Percentiles rank a stretch among this genome's conserved stretches.
These are phyloP conservation scores for Fusarium begoniae DNA, from an alignment of 2,329 filamentous ascomycete genomes.

Conservation along the genomic window DNA sequence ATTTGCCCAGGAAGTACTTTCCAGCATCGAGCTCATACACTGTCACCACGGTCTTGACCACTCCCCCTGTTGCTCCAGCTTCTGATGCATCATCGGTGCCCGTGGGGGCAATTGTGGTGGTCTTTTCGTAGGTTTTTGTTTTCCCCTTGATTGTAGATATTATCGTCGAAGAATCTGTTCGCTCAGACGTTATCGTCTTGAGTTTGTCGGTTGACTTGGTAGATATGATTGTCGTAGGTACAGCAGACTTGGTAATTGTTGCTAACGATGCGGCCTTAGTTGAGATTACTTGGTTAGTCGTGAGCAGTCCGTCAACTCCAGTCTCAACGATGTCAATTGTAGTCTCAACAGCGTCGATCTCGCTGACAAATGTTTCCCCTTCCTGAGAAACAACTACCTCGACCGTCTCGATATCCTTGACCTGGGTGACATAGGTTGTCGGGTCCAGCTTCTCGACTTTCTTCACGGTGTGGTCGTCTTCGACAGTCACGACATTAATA, in stretches of 20 bases:
- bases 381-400: conserved; percentile 21
- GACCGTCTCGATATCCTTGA: conserved; percentile 29
- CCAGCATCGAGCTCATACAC: conserved; percentile 34
- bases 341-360: conserved; percentile 18
- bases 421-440: conserved; percentile 33
- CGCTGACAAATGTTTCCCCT: conserved; percentile 22
- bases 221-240: conserved; percentile 29
- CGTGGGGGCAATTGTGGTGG: conserved; percentile 25
- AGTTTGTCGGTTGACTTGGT: conserved; percentile 16
- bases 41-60: conserved; percentile 13
- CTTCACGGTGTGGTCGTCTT: conserved; percentile 35
- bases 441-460: conserved; percentile 36
- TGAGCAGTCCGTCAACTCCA: conserved; percentile 16
- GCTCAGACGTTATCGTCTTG: conserved; percentile 31
- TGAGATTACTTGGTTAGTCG: conserved; percentile 22
- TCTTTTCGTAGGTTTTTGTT: conserved; percentile 32
- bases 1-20: conserved; percentile 54
- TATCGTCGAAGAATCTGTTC: conserved; percentile 31
- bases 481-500: conserved; percentile 33
- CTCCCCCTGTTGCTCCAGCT: conserved; percentile 6
- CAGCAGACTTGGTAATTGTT: conserved; percentile 21
- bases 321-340: conserved; percentile 22
- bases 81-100: conserved; percentile 3
- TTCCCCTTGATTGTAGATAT: conserved; percentile 30
- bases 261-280: conserved; percentile 21